Percentiles rank a stretch among this genome's conserved stretches.
Evolutionary conservation across 352 stramenopile species (phyloP).

Genomic region (Globisporangium emineosum): DNA sequence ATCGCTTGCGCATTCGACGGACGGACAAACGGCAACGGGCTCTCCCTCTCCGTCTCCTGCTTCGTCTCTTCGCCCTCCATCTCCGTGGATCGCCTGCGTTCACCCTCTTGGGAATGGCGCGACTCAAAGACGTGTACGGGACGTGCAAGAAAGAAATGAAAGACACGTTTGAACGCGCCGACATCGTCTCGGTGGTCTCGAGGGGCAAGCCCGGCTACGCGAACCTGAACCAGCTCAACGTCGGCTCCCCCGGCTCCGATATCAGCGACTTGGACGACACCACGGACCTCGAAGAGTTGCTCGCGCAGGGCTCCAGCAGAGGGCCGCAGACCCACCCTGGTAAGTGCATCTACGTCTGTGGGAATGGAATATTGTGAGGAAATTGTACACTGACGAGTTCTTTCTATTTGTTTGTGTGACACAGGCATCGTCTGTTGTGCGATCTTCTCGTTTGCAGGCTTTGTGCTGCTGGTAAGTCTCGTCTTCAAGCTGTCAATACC

Average conservation of each 20-base stretch:
- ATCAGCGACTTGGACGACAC: conserved; percentile 79
- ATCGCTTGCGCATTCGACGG: conserved; percentile 4
- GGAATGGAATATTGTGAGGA: background rate
- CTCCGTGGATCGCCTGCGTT: background rate
- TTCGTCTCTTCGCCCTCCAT: background rate
- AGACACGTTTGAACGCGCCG: conserved; percentile 58
- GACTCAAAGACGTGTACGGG: conserved; percentile 77
- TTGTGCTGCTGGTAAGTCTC: conserved; percentile 57
- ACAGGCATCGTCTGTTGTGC: conserved; percentile 72
- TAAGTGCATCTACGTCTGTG: conserved; percentile 13
- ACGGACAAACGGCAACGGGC: conserved; percentile 3
- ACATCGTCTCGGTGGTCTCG: conserved; percentile 67
- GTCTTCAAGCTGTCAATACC: background rate
- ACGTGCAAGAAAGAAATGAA: conserved; percentile 80
- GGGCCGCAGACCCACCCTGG: conserved; percentile 70
- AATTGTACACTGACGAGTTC: background rate
- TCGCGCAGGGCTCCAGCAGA: conserved; percentile 68
- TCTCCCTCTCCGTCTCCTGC: background rate
- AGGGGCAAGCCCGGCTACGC: conserved; percentile 74
- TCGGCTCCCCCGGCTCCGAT: conserved; percentile 71
- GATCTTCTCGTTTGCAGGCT: conserved; percentile 73
- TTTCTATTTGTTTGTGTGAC: background rate
- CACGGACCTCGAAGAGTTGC: conserved; percentile 73
- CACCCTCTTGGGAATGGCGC: conserved; percentile 32
- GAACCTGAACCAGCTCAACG: conserved; percentile 81